Base-by-base conservation (phyloP, 1,284 basidiomycete genomes). In the Moniliella sp. region DNA sequence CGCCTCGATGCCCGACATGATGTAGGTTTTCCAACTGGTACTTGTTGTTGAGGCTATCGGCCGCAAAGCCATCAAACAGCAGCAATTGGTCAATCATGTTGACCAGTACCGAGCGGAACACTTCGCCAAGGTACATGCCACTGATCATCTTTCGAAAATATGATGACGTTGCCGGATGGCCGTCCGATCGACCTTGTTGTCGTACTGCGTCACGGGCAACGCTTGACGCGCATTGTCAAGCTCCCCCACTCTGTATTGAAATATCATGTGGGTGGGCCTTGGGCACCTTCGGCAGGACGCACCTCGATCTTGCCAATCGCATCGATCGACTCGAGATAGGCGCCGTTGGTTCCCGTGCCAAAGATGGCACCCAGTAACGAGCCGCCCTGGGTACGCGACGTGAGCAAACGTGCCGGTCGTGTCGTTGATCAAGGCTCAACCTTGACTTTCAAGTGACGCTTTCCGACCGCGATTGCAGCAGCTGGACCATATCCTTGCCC, bases 61-160 rank as follows among this genome's bases (percentile, higher is more conserved):
- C 76, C 1, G 76, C 75, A 48, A 70, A 73, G 3, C 91, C 88
- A 35, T 67, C 63, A 63, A 97, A 93, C 17, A 94, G 67, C 12
- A 66, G 42, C 15, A 63, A 60, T 28, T 60, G 72, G 57, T 94
- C 88, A 49, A 94, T 69, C 40, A 97, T 67, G 38, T 81, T 71
- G 17, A 88, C 67, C 29, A 94, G 67, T 41, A 91, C 67, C 51
- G 79, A 78, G 30, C 88, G 76, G 13, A 76, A 72, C 43, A 94
- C 73, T 64, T 97, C 88, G 37, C 88, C 88, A 23, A 94, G 73
- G 63, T 97, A 94, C 86, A 97, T 94, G 39, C 91, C 91, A 2
- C 83, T 91, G 45, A 97, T 80, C 67, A 93, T 83, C 66, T 97
- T 97, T 97, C 91, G 55, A 86, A 97, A 2, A 78, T 77, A 62